These are phyloP conservation scores for Eruca vesicaria DNA, from an alignment of 441 rosid species.

Conservation along the genomic window DNA sequence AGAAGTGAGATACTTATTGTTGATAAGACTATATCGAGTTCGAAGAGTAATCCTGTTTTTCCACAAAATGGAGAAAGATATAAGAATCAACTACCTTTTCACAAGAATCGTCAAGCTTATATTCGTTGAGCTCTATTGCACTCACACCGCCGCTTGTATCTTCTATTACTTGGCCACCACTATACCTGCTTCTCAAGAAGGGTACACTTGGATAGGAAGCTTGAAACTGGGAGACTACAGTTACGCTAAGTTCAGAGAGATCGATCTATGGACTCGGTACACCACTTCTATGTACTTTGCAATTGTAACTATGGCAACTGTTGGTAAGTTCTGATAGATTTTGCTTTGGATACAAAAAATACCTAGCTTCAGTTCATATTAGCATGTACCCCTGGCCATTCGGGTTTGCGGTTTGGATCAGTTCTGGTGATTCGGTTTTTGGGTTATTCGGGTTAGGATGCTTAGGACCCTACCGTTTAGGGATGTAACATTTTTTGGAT, in stretches of 20 bases:
- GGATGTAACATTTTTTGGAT: background rate
- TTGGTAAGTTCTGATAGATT: constrained; percentile 41
- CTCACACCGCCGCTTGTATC: constrained; percentile 71
- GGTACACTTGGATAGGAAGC: constrained; percentile 75
- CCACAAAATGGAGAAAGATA: constrained; percentile 60
- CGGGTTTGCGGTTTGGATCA: no score
- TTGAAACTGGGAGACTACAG: constrained; percentile 57
- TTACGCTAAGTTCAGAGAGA: constrained; percentile 52
- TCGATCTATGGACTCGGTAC: constrained; percentile 60
- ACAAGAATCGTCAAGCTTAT: constrained; percentile 65
- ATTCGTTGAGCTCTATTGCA: constrained; percentile 62
- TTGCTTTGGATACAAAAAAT: no score
- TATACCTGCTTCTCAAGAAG: constrained; percentile 55
- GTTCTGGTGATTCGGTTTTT: background rate
- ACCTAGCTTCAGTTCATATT: no score
- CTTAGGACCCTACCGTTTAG: background rate
- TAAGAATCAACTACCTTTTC: constrained; percentile 62
- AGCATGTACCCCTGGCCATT: no score
- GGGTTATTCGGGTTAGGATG: constrained; percentile 50
- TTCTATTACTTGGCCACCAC: constrained; percentile 74
- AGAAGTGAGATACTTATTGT: constrained; percentile 52
- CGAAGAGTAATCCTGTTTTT: constrained; percentile 46
- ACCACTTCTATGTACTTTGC: constrained; percentile 61
- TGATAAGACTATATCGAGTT: constrained; percentile 58
- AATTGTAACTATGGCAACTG: constrained; percentile 72